Base-by-base conservation (phyloP, 805 yeast genomes). In the Debaryomyces maramus region DNA sequence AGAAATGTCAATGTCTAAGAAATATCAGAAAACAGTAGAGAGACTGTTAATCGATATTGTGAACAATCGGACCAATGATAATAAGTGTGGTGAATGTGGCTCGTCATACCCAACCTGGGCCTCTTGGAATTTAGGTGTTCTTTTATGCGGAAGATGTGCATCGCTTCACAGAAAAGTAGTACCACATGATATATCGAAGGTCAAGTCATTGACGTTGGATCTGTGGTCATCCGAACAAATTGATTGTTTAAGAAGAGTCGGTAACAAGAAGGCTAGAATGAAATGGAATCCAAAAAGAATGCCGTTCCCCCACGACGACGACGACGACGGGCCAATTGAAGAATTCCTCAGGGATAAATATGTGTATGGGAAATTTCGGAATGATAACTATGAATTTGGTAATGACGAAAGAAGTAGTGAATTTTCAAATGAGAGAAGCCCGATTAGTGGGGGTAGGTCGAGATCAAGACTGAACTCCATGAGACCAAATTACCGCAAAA, bases 111-210 rank as follows among this genome's bases (percentile, higher is more conserved):
- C 95, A 6, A 86, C 85, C 50, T 70, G 73, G 73, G 74, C 73
- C 3, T 65, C 72, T 27, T 60, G 53, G 41, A 67, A 58, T 45
- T 44, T 86, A 31, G 95, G 95, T 19, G 64, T 86, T 4, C 81
- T 88, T 43, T 66, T 88, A 13, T 88, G 96, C 66, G 93, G 93
- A 11, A 68, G 93, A 48, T 88, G 96, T 72, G 91, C 95, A 6
- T 79, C 87, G 3, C 72, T 81, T 23, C 96, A 88, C 60, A 70
- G 88, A 44, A 75, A 76, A 40, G 67, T 86, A 31, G 55, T 70
- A 16, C 86, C 88, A 0, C 51, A 70, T 2, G 80, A 79, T 29
- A 61, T 82, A 9, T 81, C 90, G 4, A 63, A 69, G 36, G 87
- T 86, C 6, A 85, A 85, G 52, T 83, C 90, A 0, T 65, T 88